Evolutionary conservation across 257 asterid genomes (phyloP).

Genomic region (Primulina huaijiensis): DNA sequence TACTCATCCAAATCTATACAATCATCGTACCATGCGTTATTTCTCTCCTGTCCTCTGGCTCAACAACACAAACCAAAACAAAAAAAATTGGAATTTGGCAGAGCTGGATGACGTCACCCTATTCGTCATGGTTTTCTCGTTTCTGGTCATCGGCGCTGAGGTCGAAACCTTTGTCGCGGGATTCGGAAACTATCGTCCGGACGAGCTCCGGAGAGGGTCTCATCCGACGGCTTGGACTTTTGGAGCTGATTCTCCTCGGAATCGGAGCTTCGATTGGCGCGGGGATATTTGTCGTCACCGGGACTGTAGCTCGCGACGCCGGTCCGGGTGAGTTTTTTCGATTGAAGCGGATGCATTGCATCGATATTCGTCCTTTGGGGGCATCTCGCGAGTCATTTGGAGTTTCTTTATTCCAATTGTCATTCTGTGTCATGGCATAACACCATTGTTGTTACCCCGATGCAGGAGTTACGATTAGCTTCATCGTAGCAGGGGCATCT

Average conservation of each 20-base stretch:
- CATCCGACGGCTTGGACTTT: conserved; percentile 67
- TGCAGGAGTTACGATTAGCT: conserved; percentile 89
- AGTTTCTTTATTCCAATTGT: conserved; percentile 5
- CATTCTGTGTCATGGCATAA: conserved; percentile 20
- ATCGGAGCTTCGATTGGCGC: conserved; percentile 98
- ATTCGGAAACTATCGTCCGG: conserved; percentile 40
- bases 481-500: conserved; percentile 82
- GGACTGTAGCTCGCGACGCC: conserved; percentile 90
- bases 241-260: conserved; percentile 82
- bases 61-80: too few relatives aligned
- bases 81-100: conserved; percentile 8
- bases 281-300: conserved; percentile 92
- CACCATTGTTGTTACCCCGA: conserved; percentile 22
- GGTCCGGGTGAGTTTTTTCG: conserved; percentile 74
- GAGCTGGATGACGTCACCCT: conserved; percentile 31
- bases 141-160: conserved; percentile 79
- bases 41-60: too few relatives aligned
- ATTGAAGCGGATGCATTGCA: not conserved
- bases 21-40: too few relatives aligned
- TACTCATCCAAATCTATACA: too few relatives aligned
- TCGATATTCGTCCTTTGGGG: conserved; percentile 2
- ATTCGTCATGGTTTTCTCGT: conserved; percentile 52
- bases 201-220: conserved; percentile 55
- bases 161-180: conserved; percentile 49
- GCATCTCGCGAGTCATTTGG: not conserved